Percentiles rank a stretch among this genome's conserved stretches.
phyloP scores from a whole-genome alignment of 169 alveolate species.

The Plasmodium falciparum region DNA sequence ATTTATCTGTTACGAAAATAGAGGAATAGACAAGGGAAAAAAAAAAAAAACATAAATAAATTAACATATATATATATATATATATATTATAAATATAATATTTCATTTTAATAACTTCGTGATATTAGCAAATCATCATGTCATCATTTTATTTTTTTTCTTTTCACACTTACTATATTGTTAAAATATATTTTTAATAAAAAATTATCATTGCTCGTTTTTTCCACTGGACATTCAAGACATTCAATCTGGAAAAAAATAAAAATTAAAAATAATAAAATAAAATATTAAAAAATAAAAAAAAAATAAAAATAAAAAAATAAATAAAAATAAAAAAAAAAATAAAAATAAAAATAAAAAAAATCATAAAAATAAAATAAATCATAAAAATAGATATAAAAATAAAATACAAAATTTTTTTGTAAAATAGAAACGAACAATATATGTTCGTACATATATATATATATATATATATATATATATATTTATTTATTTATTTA shows the following conservation, averaged over 20 bases:
- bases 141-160: not conserved
- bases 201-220: slow-evolving; percentile 68
- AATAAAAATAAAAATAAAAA: not conserved
- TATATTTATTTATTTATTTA: not conserved
- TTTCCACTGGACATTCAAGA: slow-evolving; percentile 73
- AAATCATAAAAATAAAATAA: not conserved
- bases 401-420: no score
- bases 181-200: slow-evolving; percentile 53
- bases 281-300: not conserved
- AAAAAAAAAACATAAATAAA: not conserved
- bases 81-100: not conserved
- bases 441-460: not conserved
- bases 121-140: not conserved
- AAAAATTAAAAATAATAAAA: not conserved
- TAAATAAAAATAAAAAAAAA: not conserved
- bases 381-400: no score
- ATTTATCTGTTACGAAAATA: slow-evolving; percentile 31
- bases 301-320: not conserved
- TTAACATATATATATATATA: not conserved
- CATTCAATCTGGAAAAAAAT: slow-evolving; percentile 62
- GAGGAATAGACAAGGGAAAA: not conserved
- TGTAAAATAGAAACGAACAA: no score
- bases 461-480: not conserved
- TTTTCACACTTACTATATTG: slow-evolving; percentile 46
- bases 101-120: no score